These are phyloP conservation scores for Lycium barbarum DNA, from an alignment of 257 asterid species.

Conservation along the genomic window DNA sequence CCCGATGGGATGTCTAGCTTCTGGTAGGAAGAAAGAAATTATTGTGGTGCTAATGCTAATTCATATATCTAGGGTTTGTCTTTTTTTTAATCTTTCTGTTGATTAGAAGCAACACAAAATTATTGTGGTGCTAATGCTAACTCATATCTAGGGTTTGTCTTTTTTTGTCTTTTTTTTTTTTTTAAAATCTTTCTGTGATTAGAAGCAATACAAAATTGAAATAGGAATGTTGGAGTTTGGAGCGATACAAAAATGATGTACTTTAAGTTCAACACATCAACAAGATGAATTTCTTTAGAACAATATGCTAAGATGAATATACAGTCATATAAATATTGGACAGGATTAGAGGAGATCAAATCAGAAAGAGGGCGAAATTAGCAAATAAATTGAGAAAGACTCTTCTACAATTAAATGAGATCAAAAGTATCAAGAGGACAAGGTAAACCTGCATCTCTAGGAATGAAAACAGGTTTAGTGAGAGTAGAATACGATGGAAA, in stretches of 20 bases:
- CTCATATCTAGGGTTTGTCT: background rate
- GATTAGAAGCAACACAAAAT: background rate
- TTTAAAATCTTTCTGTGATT: no score
- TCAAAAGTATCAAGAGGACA: background rate
- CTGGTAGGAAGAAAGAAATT: background rate
- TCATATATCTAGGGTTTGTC: background rate
- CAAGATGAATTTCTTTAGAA: background rate
- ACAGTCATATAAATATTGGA: background rate
- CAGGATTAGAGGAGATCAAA: background rate
- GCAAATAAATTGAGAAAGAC: background rate
- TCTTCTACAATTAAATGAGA: background rate
- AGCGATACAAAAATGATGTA: background rate
- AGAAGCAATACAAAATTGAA: background rate
- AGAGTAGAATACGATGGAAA: background rate
- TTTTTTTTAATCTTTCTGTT: no score
- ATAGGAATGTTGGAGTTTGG: background rate
- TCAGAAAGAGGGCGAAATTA: background rate
- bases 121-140: background rate
- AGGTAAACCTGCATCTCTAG: background rate
- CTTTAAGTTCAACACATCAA: background rate
- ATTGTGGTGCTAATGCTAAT: background rate
- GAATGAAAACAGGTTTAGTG: background rate
- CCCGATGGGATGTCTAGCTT: background rate
- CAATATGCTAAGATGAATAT: background rate
- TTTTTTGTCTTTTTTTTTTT: background rate